Conservation (phyloP, 2,329 filamentous ascomycete genomes). For the Ilyonectria destructans region DNA sequence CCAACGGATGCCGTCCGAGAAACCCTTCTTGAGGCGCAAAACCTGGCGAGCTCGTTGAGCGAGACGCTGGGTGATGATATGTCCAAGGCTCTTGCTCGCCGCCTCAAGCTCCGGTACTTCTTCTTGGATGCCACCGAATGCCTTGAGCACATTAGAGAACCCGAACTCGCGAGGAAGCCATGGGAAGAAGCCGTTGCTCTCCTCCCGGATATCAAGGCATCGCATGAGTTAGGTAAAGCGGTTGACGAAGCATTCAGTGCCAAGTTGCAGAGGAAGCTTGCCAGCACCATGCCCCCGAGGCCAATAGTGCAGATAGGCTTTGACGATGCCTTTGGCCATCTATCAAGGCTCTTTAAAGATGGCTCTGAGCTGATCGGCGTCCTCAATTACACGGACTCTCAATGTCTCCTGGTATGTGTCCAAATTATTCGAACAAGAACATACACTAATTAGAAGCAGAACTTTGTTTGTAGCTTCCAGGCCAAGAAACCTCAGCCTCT, state of each 20-base stretch:
- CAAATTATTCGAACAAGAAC: background rate
- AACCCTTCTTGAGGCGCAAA: slow-evolving; percentile 70
- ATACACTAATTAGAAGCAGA: slow-evolving; percentile 60
- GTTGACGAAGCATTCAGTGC: slow-evolving; percentile 88
- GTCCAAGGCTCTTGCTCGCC: slow-evolving; percentile 71
- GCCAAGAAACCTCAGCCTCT: slow-evolving; percentile 86
- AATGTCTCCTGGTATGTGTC: slow-evolving; percentile 77
- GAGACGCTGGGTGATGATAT: slow-evolving; percentile 60
- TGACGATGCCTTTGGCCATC: slow-evolving; percentile 78
- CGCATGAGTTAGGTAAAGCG: slow-evolving; percentile 74
- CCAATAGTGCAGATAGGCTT: slow-evolving; percentile 87
- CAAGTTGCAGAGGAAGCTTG: slow-evolving; percentile 91
- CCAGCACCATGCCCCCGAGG: slow-evolving; percentile 93
- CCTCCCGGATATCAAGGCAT: slow-evolving; percentile 71
- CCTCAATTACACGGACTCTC: slow-evolving; percentile 77
- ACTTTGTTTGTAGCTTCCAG: slow-evolving; percentile 82
- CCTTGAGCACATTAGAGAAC: slow-evolving; percentile 61
- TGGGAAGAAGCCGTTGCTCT: slow-evolving; percentile 68
- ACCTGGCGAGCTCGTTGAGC: slow-evolving; percentile 63
- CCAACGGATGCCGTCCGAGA: slow-evolving; percentile 70
- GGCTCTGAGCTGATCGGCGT: slow-evolving; percentile 79
- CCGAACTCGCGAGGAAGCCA: slow-evolving; percentile 64
- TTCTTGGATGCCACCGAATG: slow-evolving; percentile 73
- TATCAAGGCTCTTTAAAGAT: slow-evolving; percentile 81
- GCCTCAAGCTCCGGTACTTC: slow-evolving; percentile 77